phyloP scores from a whole-genome alignment of 2,329 filamentous ascomycete species.

The Talaromyces sp. region DNA sequence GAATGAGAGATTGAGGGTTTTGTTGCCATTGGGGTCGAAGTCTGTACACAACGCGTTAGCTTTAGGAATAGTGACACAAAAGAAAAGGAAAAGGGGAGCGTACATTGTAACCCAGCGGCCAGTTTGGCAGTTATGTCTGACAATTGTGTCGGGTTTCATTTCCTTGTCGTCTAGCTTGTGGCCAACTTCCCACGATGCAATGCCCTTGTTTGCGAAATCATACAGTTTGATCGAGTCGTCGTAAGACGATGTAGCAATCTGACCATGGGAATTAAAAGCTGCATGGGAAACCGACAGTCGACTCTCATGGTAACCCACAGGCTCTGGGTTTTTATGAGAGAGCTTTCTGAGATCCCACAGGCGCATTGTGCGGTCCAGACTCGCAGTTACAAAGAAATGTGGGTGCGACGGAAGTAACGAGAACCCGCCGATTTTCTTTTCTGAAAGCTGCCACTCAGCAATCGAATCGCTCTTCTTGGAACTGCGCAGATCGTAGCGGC shows the following conservation, averaged over 20 bases:
- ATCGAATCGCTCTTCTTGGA: constrained; percentile 45
- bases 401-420: constrained; percentile 72
- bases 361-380: constrained; percentile 80
- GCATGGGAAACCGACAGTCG: constrained; percentile 86
- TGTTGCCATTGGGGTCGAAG: constrained; percentile 86
- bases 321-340: constrained; percentile 58
- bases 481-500: constrained; percentile 68
- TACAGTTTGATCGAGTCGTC: constrained; percentile 95
- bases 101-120: constrained; percentile 86
- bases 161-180: constrained; percentile 53
- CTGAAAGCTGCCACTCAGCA: constrained; percentile 69
- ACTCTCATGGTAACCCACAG: constrained; percentile 77
- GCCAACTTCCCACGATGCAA: constrained; percentile 54
- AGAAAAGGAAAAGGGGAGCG: constrained; percentile 25
- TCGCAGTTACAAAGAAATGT: constrained; percentile 82
- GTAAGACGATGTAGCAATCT: constrained; percentile 87
- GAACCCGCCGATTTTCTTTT: constrained; percentile 96
- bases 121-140: constrained; percentile 92
- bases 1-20: constrained; percentile 67
- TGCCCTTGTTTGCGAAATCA: constrained; percentile 57
- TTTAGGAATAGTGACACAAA: not conserved
- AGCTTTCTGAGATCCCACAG: constrained; percentile 84
- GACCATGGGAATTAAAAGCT: constrained; percentile 77
- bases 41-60: constrained; percentile 28
- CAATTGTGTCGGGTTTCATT: constrained; percentile 62